Base-by-base conservation (phyloP, 306 rosid genomes). In the Pyrus bretschneideri region DNA sequence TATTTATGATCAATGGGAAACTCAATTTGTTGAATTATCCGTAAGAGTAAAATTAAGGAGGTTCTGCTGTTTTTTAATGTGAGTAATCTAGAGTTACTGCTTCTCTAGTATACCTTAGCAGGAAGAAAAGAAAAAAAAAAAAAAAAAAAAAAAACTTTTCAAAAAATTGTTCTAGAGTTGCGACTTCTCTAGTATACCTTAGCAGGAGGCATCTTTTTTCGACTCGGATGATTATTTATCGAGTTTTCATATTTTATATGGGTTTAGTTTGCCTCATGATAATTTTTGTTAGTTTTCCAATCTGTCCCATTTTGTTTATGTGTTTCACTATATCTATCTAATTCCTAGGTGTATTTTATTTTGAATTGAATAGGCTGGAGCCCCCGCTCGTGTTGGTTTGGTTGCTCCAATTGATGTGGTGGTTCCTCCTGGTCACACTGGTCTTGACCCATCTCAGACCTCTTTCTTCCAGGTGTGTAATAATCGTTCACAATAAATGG, bases 381-480 rank as follows among this genome's bases (percentile, higher is more conserved):
- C 98, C 21, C 98, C 98, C 76, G 98, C 98, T 66, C 97, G 98
- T 88, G 98, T 94, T 44, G 98, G 97, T 73, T 83, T 93, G 85
- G 87, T 91, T 72, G 98, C 97, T 13, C 98, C 98, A 21, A 94
- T 94, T 85, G 98, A 94, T 80, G 97, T 94, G 0, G 83, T 94
- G 30, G 96, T 88, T 12, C 97, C 97, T 60, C 96, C 97, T 0
- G 98, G 97, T 38, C 91, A 94, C 91, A 94, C 97, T 2, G 97
- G 98, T 13, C 93, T 94, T 6, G 98, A 94, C 54, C 98, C 98
- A 14, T 94, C 98, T 0, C 97, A 94, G 82, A 94, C 98, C 1
- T 94, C 98, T 68, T 94, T 91, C 90, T 94, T 94, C 89, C 98
- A 94, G 91, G 98, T 91, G 18, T 15, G 85, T 14, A 0, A 21